phyloP scores from a whole-genome alignment of 345 rosid species.

The Lepidium aucheri region DNA sequence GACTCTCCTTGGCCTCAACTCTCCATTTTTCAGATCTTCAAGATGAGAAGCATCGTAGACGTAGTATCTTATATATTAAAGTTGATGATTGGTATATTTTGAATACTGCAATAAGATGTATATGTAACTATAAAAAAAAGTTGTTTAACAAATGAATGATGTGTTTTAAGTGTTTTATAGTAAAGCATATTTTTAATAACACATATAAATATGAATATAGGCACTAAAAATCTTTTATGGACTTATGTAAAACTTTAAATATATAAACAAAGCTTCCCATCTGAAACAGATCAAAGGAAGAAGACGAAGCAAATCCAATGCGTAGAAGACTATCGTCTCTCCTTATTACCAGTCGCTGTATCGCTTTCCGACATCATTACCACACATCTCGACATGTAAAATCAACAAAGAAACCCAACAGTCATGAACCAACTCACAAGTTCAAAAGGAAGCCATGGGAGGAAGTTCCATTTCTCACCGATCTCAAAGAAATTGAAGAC shows the following conservation, averaged over 20 bases:
- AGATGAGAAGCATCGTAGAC: neutral
- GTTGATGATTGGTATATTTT: neutral
- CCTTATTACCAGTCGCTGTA: neutral
- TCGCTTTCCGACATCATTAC: slow-evolving; percentile 16
- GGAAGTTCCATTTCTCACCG: slow-evolving; percentile 41
- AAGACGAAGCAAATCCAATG: slow-evolving; percentile 9
- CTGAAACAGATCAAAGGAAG: neutral
- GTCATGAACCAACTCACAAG: slow-evolving; percentile 18
- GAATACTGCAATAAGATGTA: neutral
- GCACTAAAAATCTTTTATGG: too few relatives aligned
- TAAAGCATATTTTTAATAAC: neutral
- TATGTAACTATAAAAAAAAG: neutral
- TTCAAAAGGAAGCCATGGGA: slow-evolving; percentile 24
- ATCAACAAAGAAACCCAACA: slow-evolving; percentile 27
- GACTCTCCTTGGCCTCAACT: neutral
- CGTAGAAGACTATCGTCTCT: neutral
- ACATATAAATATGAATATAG: neutral
- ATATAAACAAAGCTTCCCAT: neutral
- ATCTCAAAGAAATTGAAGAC: slow-evolving; percentile 43
- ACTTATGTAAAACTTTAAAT: too few relatives aligned
- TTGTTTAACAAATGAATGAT: neutral
- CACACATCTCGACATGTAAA: slow-evolving; percentile 20
- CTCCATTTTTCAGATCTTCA: neutral
- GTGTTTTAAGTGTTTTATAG: neutral
- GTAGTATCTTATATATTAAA: too few relatives aligned